Conservation (phyloP, 1,284 basidiomycete genomes). For the Bondarzewia mesenterica region DNA sequence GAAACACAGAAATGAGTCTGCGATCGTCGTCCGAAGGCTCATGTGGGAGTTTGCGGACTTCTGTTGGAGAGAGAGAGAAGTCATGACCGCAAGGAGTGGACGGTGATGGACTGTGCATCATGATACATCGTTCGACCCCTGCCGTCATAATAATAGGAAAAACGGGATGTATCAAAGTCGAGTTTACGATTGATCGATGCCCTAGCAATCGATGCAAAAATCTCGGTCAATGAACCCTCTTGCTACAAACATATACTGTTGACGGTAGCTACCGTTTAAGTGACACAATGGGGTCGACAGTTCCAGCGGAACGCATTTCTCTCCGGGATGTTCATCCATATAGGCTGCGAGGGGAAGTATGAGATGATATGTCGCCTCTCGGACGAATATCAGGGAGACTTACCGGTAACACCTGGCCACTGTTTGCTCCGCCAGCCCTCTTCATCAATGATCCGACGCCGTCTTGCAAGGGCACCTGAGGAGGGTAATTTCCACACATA, state of each 20-base stretch:
- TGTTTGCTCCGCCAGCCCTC: conserved; percentile 33
- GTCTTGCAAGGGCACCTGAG: conserved; percentile 30
- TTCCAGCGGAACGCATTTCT: conserved; percentile 41
- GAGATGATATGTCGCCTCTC: background rate
- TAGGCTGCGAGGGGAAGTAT: background rate
- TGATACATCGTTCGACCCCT: conserved; percentile 62
- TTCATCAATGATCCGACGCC: conserved; percentile 32
- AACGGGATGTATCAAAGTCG: conserved; percentile 62
- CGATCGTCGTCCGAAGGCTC: conserved; percentile 22
- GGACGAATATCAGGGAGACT: conserved; percentile 11
- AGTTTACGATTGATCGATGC: conserved; percentile 71
- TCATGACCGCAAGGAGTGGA: conserved; percentile 39
- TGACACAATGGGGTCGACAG: conserved; percentile 48
- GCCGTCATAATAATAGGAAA: conserved; percentile 57
- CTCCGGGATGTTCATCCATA: conserved; percentile 3
- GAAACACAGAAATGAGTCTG: conserved; percentile 28
- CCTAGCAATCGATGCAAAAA: conserved; percentile 36
- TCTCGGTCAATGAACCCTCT: no score
- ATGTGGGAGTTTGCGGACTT: conserved; percentile 37
- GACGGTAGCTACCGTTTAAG: conserved; percentile 41
- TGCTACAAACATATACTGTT: no score
- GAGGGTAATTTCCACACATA: conserved; percentile 75
- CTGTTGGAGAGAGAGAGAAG: conserved; percentile 32
- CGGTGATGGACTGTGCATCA: conserved; percentile 58
- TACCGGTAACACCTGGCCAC: conserved; percentile 30